Evolutionary conservation across 2,329 filamentous ascomycete genomes (phyloP), one percentile per base, ranked within the genome.

Genomic region (Rhexocercosporidium sp.): DNA sequence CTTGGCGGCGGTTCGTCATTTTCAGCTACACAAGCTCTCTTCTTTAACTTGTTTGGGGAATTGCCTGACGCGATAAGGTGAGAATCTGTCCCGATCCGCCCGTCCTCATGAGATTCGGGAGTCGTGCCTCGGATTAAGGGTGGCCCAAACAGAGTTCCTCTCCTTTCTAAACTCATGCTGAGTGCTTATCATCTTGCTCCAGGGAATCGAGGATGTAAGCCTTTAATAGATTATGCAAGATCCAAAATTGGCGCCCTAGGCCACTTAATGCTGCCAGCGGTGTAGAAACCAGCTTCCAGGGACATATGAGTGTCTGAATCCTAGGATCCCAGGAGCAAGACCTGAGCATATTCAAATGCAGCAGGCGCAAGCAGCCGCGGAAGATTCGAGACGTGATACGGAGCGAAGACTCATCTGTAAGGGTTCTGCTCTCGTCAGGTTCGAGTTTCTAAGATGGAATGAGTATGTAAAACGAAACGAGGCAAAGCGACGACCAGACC

Each of bases 391-490:
- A 49, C 62, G 69, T 62, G 59, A 69, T 54, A 59, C 49, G 8
- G 62, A 71, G 60, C 62, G 62, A 22, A 22, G 62, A 22, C 69
- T 67, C 31, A 67, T 39, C 18, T 69, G 41, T 46, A 65, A 64
- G 46, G 69, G 67, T 31, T 67, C 65, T 8, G 65, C 65, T 39
- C 65, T 67, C 46, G 62, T 71, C 27, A 67, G 59, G 54, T 64
- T 71, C 39, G 54, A 71, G 31, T 61, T 64, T 54, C 49, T 69
- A n/a, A 64, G 60, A 22, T 70, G 53, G 64, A 64, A 68, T 49
- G 44, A 64, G 62, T 59, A 69, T 63, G 47, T 44, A 64, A 66
- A 47, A 59, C 59, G 29, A 27, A 59, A 66, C 46, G 25, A 63
- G 39, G 22, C 64, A 29, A 66, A 62, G 56, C 8, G 46, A 22